phyloP scores from a whole-genome alignment of 148 eudicot genomes.

The Linanthus parryae region DNA sequence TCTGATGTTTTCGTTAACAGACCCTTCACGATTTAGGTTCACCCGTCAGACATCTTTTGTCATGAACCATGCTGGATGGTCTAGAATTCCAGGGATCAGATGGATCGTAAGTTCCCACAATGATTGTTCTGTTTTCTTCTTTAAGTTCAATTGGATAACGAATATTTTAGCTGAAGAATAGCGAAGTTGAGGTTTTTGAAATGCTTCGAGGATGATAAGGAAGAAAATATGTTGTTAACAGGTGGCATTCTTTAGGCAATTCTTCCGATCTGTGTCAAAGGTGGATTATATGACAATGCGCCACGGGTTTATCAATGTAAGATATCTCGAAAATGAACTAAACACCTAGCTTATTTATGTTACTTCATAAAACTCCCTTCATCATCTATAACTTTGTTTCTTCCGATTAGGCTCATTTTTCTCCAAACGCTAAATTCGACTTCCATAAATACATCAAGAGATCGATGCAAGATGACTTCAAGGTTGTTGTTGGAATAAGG shows the following conservation, averaged over 20 bases:
- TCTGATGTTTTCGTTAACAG: conserved; percentile 15
- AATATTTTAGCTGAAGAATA: background rate
- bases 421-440: conserved; percentile 37
- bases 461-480: conserved; percentile 55
- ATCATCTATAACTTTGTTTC: no score
- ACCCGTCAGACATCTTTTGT: conserved; percentile 44
- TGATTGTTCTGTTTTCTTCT: background rate
- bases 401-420: conserved; percentile 33
- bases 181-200: background rate
- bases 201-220: no score
- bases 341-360: no score
- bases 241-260: conserved; percentile 49
- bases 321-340: no score
- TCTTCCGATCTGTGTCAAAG: conserved; percentile 41
- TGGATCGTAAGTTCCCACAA: conserved; percentile 34
- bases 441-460: conserved; percentile 48
- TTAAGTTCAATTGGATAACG: background rate
- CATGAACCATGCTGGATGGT: conserved; percentile 30
- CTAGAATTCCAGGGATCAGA: conserved; percentile 28
- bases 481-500: conserved; percentile 45
- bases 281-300: conserved; percentile 42
- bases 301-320: conserved; percentile 41
- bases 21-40: conserved; percentile 41
- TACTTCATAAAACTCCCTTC: no score
- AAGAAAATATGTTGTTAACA: conserved; percentile 1